These are phyloP conservation scores for Saturnispora zaruensis DNA, from an alignment of 805 yeast species.

Conservation along the genomic window DNA sequence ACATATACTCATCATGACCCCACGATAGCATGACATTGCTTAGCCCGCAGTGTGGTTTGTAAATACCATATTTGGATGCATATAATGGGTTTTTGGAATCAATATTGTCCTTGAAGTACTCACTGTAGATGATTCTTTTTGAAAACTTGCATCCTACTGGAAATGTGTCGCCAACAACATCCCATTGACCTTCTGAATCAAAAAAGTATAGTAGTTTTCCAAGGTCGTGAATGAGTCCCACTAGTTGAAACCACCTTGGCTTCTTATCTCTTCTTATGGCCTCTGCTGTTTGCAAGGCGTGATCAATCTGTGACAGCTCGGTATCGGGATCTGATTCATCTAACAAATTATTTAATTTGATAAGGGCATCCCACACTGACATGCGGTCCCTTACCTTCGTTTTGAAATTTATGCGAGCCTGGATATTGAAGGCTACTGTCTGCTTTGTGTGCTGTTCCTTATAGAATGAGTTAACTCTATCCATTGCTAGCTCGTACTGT, in stretches of 20 bases:
- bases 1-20: conserved; percentile 79
- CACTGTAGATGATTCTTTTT: conserved; percentile 50
- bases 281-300: conserved; percentile 69
- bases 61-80: conserved; percentile 58
- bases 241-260: conserved; percentile 71
- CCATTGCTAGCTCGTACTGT: conserved; percentile 62
- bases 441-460: conserved; percentile 61
- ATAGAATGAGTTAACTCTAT: conserved; percentile 57
- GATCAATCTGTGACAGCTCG: conserved; percentile 65
- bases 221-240: conserved; percentile 63
- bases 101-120: conserved; percentile 51
- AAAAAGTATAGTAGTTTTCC: conserved; percentile 63
- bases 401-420: conserved; percentile 63
- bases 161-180: conserved; percentile 72
- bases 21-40: conserved; percentile 65
- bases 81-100: conserved; percentile 57
- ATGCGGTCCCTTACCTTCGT: conserved; percentile 57
- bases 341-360: conserved; percentile 48
- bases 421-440: conserved; percentile 64
- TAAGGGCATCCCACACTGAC: conserved; percentile 67
- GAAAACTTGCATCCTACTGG: conserved; percentile 66
- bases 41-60: conserved; percentile 54
- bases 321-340: conserved; percentile 75
- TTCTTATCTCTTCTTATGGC: conserved; percentile 59
- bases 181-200: conserved; percentile 73